Base-by-base conservation (phyloP, 1,284 basidiomycete genomes). In the Hortiboletus rubellus region DNA sequence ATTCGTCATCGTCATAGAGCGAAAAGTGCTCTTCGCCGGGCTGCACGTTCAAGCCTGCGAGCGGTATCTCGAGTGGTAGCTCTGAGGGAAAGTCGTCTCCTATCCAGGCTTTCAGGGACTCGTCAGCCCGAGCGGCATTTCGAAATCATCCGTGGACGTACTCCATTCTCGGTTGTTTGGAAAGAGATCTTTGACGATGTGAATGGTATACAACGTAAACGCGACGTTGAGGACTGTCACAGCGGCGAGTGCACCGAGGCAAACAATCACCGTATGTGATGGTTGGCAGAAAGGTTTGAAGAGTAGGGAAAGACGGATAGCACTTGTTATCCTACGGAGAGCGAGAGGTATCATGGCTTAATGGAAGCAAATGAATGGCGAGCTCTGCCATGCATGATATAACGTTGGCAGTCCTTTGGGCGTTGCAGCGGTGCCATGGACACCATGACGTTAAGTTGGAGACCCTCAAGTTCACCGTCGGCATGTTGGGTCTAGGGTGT, bases 1-100 rank as follows among this genome's bases (percentile, higher is more conserved):
- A 76, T 40, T 77, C 75, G 54, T 66, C 63, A 57, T 77, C 75
- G 53, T 70, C 63, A 55, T 63, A 61, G 10, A 71, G 62, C 3
- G 67, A 65, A 51, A 72, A 70, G 47, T 71, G 67, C 1, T 44
- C 63, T 9, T 63, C 48, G 30, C 67, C 62, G 1, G 59, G 53
- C 40, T 60, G 63, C 42, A 70, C 49, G 44, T 56, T 60, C 48
- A 70, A 52, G 7, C 68, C 70, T 6, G 68, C 69, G 12, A 58
- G 51, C 14, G 71, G 70, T 46, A 73, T 41, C 12, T 63, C 51
- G 14, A 73, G 11, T 1, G 71, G 69, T 1, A 73, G 59, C 15
- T 71, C 63, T 15, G 68, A 63, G 5, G 69, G 71, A 34, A 69
- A 70, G 51, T 70, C 69, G 6, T 69, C 58, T 22, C 67, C 72